Percentiles rank a stretch among this genome's conserved stretches.
phyloP scores from a whole-genome alignment of 129 eudicot species.

The Cynara cardunculus region DNA sequence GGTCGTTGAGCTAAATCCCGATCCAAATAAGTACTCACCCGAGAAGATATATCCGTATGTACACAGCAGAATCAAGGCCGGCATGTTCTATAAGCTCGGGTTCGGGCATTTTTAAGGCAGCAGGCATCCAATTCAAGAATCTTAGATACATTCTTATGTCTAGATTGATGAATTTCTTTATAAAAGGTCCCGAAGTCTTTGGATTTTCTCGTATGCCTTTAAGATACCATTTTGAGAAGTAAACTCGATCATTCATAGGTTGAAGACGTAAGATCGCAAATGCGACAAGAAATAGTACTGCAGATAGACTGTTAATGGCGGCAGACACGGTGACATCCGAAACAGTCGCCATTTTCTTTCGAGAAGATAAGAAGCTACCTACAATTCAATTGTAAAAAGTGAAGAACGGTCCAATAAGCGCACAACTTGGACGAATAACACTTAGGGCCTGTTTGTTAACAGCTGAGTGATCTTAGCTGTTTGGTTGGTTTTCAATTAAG shows the following conservation, averaged over 20 bases:
- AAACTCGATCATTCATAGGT: conserved; percentile 88
- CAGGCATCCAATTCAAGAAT: conserved; percentile 93
- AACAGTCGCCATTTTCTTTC: conserved; percentile 59
- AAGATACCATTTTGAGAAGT: conserved; percentile 95
- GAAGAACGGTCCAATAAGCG: background rate
- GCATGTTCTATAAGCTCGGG: conserved; percentile 95
- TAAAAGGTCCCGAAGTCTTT: conserved; percentile 52
- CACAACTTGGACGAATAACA: background rate
- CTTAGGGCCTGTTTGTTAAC: too few relatives aligned
- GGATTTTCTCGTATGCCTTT: conserved; percentile 92
- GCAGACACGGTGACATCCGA: conserved; percentile 73
- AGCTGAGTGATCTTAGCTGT: too few relatives aligned
- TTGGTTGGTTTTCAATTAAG: too few relatives aligned
- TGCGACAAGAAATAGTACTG: conserved; percentile 69
- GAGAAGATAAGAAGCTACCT: conserved; percentile 41
- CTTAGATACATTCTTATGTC: conserved; percentile 71
- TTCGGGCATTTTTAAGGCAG: conserved; percentile 92
- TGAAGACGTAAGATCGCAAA: conserved; percentile 91
- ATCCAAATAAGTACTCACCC: conserved; percentile 51
- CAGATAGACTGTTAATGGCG: conserved; percentile 72
- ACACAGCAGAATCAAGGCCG: conserved; percentile 96
- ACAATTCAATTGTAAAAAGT: background rate
- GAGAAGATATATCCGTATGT: conserved; percentile 85
- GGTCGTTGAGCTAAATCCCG: background rate
- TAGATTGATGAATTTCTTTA: conserved; percentile 66